Evolutionary conservation across 2,329 filamentous ascomycete genomes (phyloP).

Genomic region (Fusarium veterinarium): DNA sequence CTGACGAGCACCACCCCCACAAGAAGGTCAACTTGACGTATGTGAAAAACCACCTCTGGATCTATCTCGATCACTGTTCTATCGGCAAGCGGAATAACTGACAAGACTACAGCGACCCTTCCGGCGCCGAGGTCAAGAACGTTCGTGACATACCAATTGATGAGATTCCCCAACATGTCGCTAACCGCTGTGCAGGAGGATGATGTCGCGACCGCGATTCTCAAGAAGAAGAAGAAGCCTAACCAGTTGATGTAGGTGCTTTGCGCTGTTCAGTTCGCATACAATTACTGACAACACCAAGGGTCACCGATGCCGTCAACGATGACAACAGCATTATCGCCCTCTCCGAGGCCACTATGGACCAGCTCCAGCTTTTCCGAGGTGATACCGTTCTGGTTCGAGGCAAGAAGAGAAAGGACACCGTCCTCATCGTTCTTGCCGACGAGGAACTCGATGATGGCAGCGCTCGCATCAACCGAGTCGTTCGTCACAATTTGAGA

Average conservation of each 20-base stretch:
- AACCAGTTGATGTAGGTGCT: conserved; percentile 91
- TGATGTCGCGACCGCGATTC: conserved; percentile 93
- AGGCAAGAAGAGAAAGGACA: conserved; percentile 99
- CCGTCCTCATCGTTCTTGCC: conserved; percentile 94
- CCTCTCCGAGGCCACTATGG: conserved; percentile 98
- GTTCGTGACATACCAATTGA: conserved; percentile 62
- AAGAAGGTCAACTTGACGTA: conserved; percentile 90
- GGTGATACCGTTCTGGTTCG: conserved; percentile 98
- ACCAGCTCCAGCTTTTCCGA: conserved; percentile 96
- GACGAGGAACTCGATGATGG: conserved; percentile 99
- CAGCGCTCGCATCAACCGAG: conserved; percentile 96
- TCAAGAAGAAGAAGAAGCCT: conserved; percentile 99
- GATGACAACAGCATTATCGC: conserved; percentile 99
- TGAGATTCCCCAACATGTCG: conserved; percentile 37
- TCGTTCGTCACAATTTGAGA: conserved; percentile 96
- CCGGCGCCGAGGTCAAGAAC: conserved; percentile 86
- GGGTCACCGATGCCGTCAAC: conserved; percentile 97
- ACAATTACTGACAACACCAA: conserved; percentile 54
- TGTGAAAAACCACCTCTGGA: conserved; percentile 48
- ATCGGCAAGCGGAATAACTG: conserved; percentile 47
- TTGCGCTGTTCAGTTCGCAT: conserved; percentile 2
- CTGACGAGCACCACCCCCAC: conserved; percentile 62
- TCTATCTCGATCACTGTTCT: background rate
- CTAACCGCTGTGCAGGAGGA: conserved; percentile 72
- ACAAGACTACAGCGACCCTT: conserved; percentile 76